Evolutionary conservation across 768 basidiomycete genomes (phyloP).

Genomic region (Lyophyllum semitale): DNA sequence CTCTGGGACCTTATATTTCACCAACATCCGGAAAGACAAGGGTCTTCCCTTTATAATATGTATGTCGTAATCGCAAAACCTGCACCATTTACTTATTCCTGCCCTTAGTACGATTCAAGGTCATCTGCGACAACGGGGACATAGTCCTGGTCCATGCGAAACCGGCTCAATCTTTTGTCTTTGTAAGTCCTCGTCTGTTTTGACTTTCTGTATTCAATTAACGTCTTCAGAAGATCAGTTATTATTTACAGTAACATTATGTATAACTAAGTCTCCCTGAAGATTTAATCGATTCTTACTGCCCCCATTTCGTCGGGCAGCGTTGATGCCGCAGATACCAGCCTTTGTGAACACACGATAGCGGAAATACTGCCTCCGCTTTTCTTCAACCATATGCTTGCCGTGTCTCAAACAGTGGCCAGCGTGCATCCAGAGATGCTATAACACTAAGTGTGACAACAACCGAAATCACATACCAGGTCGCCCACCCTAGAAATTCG

Average conservation of each 20-base stretch:
- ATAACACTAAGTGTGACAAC: conserved; percentile 4
- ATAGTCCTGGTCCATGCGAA: conserved; percentile 43
- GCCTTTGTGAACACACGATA: too few relatives aligned
- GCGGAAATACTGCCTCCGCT: too few relatives aligned
- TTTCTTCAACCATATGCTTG: neutral
- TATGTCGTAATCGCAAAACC: conserved; percentile 33
- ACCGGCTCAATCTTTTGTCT: conserved; percentile 19
- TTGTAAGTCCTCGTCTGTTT: too few relatives aligned
- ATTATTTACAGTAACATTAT: neutral
- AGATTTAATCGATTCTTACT: too few relatives aligned
- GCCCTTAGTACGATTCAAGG: conserved; percentile 60
- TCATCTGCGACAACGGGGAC: conserved; percentile 63
- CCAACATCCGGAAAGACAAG: conserved; percentile 77
- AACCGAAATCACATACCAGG: too few relatives aligned
- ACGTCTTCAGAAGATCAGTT: neutral
- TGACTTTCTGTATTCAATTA: too few relatives aligned
- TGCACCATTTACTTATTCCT: neutral
- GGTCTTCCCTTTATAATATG: conserved; percentile 68
- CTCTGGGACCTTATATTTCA: conserved; percentile 80
- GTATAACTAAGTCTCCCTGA: neutral
- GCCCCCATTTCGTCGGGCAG: too few relatives aligned
- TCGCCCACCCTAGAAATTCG: too few relatives aligned
- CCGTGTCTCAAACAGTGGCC: conserved; percentile 1
- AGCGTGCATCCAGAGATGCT: conserved; percentile 12
- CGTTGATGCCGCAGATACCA: too few relatives aligned